Evolutionary conservation across 805 yeast species (phyloP), one percentile per base, ranked within the genome.

Genomic region (Wickerhamiella vanderwaltii): DNA sequence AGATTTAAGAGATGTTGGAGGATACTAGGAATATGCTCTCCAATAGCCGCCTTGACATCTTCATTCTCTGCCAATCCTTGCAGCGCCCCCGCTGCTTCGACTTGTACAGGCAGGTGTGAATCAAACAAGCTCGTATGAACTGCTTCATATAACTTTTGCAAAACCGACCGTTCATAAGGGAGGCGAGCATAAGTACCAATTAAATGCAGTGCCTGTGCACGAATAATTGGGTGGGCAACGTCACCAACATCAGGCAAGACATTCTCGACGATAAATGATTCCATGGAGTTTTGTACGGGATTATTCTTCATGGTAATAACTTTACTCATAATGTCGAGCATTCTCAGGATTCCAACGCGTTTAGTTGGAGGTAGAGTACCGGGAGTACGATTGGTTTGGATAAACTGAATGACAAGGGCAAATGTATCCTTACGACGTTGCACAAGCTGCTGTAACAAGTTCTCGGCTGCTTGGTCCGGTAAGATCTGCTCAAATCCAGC

Each of bases 41-140:
- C 68, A 22, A 91, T 60, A 1, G 81, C 78, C 36, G 75, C 79
- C 53, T 75, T 73, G 54, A 87, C 84, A 36, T 71, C 72, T 1
- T 73, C 74, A 35, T 75, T 69, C 24, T 68, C 68, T 39, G 85
- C 69, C 51, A 79, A 79, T 1, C 87, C 75, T 63, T 87, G 95
- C 39, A 88, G 65, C 0, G 94, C 91, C 43, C 85, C 63, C 0
- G 95, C 84, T 13, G 88, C 86, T 54, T 84, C 82, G 36, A 88
- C 69, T 56, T 77, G 80, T 3, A 85, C 83, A 0, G 95, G 94
- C 43, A 80, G 63, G 25, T 68, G 61, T 29, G 61, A 58, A 41
- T 76, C 77, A 41, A 67, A 58, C 50, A 73, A 63, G 50, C 72
- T 65, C 13, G 48, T 39, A 24, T 65, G 46, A 7, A 62, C 48